phyloP scores from a whole-genome alignment of 2,329 filamentous ascomycete species.

The Stenocarpella maydis region DNA sequence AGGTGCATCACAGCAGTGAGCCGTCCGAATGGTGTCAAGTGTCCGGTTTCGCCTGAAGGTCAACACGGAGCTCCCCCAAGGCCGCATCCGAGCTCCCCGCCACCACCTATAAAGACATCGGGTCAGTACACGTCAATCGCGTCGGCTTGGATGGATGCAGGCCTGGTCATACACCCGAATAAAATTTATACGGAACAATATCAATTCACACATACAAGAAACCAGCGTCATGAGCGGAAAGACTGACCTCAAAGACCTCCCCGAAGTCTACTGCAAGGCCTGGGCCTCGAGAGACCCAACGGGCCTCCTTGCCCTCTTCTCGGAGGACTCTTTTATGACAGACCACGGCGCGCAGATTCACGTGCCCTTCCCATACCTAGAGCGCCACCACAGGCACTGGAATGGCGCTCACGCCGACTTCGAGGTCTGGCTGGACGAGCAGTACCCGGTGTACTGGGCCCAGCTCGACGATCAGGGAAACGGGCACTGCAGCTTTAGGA shows the following conservation, averaged over 20 bases:
- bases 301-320: conserved; percentile 3
- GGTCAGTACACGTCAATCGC: no score
- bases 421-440: conserved; percentile 7
- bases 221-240: not conserved
- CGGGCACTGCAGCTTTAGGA: conserved; percentile 18
- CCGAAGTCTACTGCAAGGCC: conserved; percentile 12
- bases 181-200: not conserved
- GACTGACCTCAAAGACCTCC: not conserved
- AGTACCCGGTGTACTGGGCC: conserved; percentile 23
- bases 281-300: conserved; percentile 3
- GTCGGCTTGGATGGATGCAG: not conserved
- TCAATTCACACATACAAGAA: not conserved
- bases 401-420: conserved; percentile 19
- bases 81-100: conserved; percentile 8
- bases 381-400: conserved; percentile 25
- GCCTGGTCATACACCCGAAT: not conserved
- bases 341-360: conserved; percentile 16
- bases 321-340: conserved; percentile 14
- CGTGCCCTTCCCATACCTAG: conserved; percentile 3
- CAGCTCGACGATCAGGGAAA: conserved; percentile 8
- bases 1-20: not conserved
- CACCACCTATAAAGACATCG: not conserved
- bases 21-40: not conserved
- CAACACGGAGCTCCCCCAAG: conserved; percentile 16
- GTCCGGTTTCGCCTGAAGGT: conserved; percentile 23